Percentiles rank a stretch among this genome's conserved stretches.
phyloP scores from a whole-genome alignment of 352 stramenopile species.

The Globisporangium spinosum region DNA sequence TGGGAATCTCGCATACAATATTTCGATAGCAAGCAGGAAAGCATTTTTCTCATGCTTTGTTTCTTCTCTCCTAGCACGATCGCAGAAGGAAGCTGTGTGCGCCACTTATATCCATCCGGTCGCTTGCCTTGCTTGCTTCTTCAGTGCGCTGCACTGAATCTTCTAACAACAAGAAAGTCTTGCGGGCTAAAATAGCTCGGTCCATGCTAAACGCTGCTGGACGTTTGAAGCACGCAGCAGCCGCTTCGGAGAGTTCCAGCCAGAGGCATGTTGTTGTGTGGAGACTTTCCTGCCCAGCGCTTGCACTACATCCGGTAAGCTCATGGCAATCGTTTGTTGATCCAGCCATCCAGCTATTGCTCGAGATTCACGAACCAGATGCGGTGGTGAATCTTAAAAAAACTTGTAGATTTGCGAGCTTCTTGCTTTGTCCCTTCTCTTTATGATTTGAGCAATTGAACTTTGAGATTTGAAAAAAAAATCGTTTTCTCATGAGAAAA shows the following conservation, averaged over 20 bases:
- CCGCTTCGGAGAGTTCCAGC: neutral
- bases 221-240: neutral
- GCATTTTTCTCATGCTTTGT: neutral
- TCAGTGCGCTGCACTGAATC: conserved; percentile 3
- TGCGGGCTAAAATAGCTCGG: neutral
- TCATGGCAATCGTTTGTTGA: neutral
- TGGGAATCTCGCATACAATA: neutral
- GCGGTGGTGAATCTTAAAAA: neutral
- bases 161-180: neutral
- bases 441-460: neutral
- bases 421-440: neutral
- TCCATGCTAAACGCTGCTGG: neutral
- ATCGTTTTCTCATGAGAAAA: neutral
- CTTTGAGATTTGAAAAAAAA: neutral
- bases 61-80: neutral
- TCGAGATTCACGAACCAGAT: conserved; percentile 9
- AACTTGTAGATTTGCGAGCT: neutral
- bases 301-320: neutral
- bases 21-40: no score
- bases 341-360: neutral
- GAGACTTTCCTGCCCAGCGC: neutral
- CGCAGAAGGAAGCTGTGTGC: neutral
- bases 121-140: neutral
- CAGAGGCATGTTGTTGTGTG: neutral
- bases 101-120: neutral